A percentile compares a stretch with the other conserved stretches of the same genome.
Evolutionary conservation across 2,329 filamentous ascomycete species (phyloP).

Genomic region (Plectosphaerella cucumerina): DNA sequence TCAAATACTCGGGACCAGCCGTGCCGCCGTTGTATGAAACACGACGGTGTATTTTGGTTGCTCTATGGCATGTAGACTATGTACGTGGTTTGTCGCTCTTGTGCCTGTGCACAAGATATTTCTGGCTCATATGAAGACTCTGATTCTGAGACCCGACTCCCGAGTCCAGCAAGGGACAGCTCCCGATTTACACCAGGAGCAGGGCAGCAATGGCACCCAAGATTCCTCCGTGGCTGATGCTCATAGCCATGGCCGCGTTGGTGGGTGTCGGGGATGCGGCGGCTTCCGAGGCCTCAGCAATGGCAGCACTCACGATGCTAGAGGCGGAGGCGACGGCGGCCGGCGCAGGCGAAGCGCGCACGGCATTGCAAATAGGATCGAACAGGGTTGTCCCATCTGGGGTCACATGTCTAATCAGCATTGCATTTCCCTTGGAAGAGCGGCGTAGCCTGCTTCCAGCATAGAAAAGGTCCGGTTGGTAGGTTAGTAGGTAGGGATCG

Average conservation of each 20-base stretch:
- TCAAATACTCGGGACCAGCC: background rate
- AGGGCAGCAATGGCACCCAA: background rate
- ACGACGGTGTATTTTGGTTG: background rate
- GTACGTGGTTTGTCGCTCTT: too few relatives aligned
- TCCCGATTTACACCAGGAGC: too few relatives aligned
- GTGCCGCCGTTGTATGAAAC: background rate
- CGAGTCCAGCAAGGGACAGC: too few relatives aligned
- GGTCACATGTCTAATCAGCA: background rate
- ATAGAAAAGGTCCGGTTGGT: too few relatives aligned
- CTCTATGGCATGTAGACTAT: background rate
- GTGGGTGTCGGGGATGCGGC: background rate
- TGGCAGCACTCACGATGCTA: background rate
- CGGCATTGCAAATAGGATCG: background rate
- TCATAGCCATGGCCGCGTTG: background rate
- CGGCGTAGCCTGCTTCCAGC: background rate
- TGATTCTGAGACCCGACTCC: background rate
- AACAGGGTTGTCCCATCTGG: background rate
- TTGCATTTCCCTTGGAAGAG: background rate
- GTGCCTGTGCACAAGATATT: too few relatives aligned
- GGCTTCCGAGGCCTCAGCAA: background rate
- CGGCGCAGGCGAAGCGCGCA: background rate
- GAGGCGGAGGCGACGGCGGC: background rate
- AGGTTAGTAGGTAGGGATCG: background rate
- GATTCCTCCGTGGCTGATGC: background rate
- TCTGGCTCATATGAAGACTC: background rate